Percentiles rank a stretch among this genome's conserved stretches.
These are phyloP conservation scores for Stentor roeselii DNA, from an alignment of 73 alveolate species.

Conservation along the genomic window DNA sequence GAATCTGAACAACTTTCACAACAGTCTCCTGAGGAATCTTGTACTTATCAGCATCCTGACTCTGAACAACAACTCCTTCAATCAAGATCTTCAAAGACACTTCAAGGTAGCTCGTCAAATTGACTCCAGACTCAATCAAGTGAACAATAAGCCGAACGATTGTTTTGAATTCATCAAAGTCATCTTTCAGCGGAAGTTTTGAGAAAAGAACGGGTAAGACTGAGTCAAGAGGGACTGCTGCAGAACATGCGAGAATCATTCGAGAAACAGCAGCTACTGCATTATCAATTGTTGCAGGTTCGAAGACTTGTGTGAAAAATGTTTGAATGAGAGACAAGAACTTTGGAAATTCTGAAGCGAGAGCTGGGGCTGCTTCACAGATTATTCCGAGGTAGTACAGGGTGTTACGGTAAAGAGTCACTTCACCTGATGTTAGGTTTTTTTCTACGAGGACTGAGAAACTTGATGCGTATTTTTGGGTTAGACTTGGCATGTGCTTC, in stretches of 20 bases:
- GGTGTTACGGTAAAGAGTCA: background rate
- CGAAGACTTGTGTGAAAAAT: constrained; percentile 7
- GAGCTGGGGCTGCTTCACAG: background rate
- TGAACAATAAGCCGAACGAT: background rate
- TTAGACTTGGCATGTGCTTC: constrained; percentile 11
- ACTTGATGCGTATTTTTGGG: background rate
- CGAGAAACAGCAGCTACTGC: constrained; percentile 24
- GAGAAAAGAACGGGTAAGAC: constrained; percentile 9
- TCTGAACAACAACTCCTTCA: constrained; percentile 15
- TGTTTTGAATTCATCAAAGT: background rate
- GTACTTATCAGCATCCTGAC: background rate
- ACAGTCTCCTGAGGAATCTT: background rate
- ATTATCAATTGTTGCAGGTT: constrained; percentile 21
- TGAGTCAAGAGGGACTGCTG: background rate
- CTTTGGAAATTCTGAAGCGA: background rate
- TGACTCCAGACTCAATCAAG: background rate
- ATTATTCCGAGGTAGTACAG: background rate
- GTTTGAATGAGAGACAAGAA: background rate
- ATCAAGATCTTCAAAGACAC: background rate
- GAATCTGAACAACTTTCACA: background rate
- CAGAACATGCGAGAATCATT: background rate
- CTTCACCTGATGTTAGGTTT: background rate
- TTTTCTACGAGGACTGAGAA: background rate
- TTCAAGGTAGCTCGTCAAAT: background rate
- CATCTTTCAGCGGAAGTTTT: constrained; percentile 4